A percentile compares a stretch with the other conserved stretches of the same genome.
These are phyloP conservation scores for Alternaria ventricosa DNA, from an alignment of 2,329 filamentous ascomycete genomes.

Conservation along the genomic window DNA sequence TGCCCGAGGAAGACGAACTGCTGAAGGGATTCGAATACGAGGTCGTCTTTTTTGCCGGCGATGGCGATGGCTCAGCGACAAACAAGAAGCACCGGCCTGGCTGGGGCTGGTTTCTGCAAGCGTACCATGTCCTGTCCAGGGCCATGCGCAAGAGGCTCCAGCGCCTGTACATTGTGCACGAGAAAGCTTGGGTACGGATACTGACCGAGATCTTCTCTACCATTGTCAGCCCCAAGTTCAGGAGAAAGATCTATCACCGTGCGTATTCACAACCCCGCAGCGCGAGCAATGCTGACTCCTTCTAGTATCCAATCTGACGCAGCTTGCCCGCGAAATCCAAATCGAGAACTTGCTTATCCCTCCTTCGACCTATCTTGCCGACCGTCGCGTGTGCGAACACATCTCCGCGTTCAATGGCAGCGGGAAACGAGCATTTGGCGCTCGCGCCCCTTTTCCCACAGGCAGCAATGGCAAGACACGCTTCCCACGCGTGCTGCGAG, in stretches of 20 bases:
- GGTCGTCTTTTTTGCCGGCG: conserved; percentile 65
- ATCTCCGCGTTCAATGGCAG: conserved; percentile 57
- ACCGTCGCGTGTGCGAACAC: conserved; percentile 57
- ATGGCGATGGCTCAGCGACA: conserved; percentile 54
- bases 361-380: conserved; percentile 61
- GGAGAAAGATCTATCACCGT: conserved; percentile 64
- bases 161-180: conserved; percentile 64
- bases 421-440: conserved; percentile 56
- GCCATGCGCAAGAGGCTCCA: conserved; percentile 63
- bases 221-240: conserved; percentile 64
- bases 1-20: conserved; percentile 63
- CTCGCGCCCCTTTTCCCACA: conserved; percentile 56
- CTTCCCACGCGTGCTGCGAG: conserved; percentile 60
- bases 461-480: conserved; percentile 54
- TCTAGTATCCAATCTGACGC: conserved; percentile 57
- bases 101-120: conserved; percentile 64
- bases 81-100: conserved; percentile 58
- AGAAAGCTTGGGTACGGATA: conserved; percentile 63
- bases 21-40: conserved; percentile 62
- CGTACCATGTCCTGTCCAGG: conserved; percentile 62
- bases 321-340: conserved; percentile 58
- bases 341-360: conserved; percentile 62
- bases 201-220: conserved; percentile 63
- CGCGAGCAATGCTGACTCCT: conserved; percentile 15
- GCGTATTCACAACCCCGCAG: conserved; percentile 20